Conservation (phyloP, 2,329 filamentous ascomycete species). For the Harringtonia lauricola region DNA sequence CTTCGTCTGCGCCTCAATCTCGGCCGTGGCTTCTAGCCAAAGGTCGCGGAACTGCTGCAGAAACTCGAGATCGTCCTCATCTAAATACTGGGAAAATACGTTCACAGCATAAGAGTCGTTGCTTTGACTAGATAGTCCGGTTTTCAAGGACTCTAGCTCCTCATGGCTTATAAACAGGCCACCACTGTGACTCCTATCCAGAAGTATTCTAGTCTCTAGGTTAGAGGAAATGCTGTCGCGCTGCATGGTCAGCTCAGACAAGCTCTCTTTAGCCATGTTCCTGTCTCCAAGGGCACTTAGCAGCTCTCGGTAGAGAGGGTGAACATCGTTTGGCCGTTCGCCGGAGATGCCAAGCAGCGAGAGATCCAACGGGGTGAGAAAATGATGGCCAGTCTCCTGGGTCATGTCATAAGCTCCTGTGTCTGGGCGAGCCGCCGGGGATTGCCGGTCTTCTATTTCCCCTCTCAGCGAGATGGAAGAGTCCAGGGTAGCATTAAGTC, state of each 20-base stretch:
- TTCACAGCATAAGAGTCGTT: slow-evolving; percentile 8
- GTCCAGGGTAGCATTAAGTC: too few species aligned
- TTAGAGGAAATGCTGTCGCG: slow-evolving; percentile 27
- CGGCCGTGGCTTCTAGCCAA: slow-evolving; percentile 15
- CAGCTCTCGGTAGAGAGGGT: slow-evolving; percentile 35
- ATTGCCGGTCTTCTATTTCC: too few species aligned
- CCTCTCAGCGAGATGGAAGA: too few species aligned
- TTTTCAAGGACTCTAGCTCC: slow-evolving; percentile 22
- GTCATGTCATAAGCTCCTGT: not conserved
- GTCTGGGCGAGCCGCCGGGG: too few species aligned
- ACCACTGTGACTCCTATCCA: slow-evolving; percentile 7
- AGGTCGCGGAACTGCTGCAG: slow-evolving; percentile 27
- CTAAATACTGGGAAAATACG: slow-evolving; percentile 14
- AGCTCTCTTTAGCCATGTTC: slow-evolving; percentile 35
- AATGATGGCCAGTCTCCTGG: not conserved
- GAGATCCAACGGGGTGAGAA: slow-evolving; percentile 2
- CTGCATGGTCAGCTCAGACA: slow-evolving; percentile 29
- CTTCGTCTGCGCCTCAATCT: slow-evolving; percentile 21
- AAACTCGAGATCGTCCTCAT: slow-evolving; percentile 30
- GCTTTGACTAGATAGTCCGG: slow-evolving; percentile 13
- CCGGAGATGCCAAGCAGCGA: slow-evolving; percentile 18
- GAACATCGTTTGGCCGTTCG: slow-evolving; percentile 21
- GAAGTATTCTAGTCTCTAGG: slow-evolving; percentile 14
- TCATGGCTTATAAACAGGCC: slow-evolving; percentile 20
- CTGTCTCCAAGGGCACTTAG: slow-evolving; percentile 31